Evolutionary conservation across 83 land plant species (phyloP).

Genomic region (Thuja plicata): DNA sequence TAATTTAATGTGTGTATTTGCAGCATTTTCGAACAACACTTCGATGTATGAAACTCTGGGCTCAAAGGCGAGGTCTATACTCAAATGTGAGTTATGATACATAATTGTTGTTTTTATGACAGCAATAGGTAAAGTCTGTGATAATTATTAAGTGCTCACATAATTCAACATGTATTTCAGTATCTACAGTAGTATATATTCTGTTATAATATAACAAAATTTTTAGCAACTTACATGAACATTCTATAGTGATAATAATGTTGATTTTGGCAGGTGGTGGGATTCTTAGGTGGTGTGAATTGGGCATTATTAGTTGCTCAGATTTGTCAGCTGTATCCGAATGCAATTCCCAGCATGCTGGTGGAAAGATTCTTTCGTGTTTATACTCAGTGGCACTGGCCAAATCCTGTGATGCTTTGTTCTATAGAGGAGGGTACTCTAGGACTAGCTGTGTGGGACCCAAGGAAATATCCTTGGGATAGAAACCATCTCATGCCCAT

Average conservation of each 20-base stretch:
- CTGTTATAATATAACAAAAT: too few relatives aligned
- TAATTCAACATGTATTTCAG: background rate
- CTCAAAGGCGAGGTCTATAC: slow-evolving; percentile 92
- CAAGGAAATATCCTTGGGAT: slow-evolving; percentile 77
- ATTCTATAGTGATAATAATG: too few relatives aligned
- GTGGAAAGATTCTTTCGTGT: slow-evolving; percentile 92
- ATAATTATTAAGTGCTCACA: too few relatives aligned
- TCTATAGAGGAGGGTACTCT: slow-evolving; percentile 79
- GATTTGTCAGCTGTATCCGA: slow-evolving; percentile 91
- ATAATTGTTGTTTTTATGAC: too few relatives aligned
- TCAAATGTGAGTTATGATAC: slow-evolving; percentile 68
- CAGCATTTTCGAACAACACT: slow-evolving; percentile 94
- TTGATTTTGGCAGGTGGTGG: slow-evolving; percentile 62
- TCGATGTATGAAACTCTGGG: slow-evolving; percentile 94
- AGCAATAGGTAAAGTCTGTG: too few relatives aligned
- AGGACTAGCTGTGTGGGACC: slow-evolving; percentile 94
- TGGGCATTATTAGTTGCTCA: slow-evolving; percentile 97
- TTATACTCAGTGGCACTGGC: slow-evolving; percentile 98
- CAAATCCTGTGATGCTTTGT: slow-evolving; percentile 96
- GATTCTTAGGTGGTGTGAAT: slow-evolving; percentile 96
- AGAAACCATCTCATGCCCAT: slow-evolving; percentile 88
- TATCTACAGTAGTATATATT: too few relatives aligned
- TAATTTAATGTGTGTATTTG: slow-evolving; percentile 10
- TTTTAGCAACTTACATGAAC: too few relatives aligned
- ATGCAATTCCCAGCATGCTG: slow-evolving; percentile 92